A percentile compares a stretch with the other conserved stretches of the same genome.
phyloP scores from a whole-genome alignment of 2,329 filamentous ascomycete species.

The Thielaviopsis musarum region DNA sequence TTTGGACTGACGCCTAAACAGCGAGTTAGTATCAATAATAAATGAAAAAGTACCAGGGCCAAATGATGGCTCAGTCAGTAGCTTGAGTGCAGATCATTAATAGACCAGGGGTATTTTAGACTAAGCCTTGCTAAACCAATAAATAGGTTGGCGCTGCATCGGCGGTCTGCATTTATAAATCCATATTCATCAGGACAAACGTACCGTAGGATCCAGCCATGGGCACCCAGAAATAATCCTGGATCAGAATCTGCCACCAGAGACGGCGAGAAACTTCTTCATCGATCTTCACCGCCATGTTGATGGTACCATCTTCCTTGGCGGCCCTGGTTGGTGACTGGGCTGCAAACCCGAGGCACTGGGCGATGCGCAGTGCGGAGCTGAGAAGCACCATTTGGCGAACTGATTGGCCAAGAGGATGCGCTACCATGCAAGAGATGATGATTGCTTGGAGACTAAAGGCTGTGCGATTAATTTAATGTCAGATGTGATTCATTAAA shows the following conservation, averaged over 20 bases:
- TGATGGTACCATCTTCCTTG: not conserved
- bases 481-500: not conserved
- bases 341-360: constrained; percentile 6
- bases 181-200: not conserved
- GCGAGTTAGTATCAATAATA: too few relatives aligned
- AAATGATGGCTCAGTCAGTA: too few relatives aligned
- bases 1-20: constrained; percentile 3
- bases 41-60: too few relatives aligned
- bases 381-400: constrained; percentile 11
- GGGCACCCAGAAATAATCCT: constrained; percentile 11
- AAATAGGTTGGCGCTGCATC: too few relatives aligned
- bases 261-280: constrained; percentile 8
- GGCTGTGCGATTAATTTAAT: not conserved
- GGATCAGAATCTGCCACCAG: constrained; percentile 12
- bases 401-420: constrained; percentile 8
- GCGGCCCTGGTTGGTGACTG: not conserved
- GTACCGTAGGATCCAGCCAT: constrained; percentile 11
- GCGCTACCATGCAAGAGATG: constrained; percentile 11
- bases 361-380: constrained; percentile 8
- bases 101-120: too few relatives aligned
- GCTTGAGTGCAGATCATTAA: too few relatives aligned
- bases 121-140: too few relatives aligned
- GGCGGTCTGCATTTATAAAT: too few relatives aligned
- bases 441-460: constrained; percentile 10
- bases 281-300: not conserved